Evolutionary conservation across 805 yeast genomes (phyloP).

Genomic region (Candida pseudofarinosa): DNA sequence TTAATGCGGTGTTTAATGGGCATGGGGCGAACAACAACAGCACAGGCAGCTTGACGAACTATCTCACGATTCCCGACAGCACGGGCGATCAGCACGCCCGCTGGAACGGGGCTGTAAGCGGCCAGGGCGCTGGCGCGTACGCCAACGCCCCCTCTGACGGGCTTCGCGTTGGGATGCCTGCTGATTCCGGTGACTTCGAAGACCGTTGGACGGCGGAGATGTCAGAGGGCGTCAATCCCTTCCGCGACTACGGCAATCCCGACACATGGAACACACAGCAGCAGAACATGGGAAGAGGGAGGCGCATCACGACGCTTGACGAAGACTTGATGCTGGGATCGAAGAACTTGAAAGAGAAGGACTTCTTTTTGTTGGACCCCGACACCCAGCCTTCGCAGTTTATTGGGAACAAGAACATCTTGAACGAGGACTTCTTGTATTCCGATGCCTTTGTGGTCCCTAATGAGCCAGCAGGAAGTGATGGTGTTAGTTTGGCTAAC

Average conservation of each 20-base stretch:
- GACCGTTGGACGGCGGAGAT: background rate
- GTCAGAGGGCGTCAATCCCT: constrained; percentile 21
- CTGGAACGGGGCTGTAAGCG: background rate
- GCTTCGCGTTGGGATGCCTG: background rate
- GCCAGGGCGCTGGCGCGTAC: background rate
- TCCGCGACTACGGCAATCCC: constrained; percentile 39
- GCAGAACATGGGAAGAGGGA: constrained; percentile 17
- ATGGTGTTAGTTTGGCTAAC: constrained; percentile 23
- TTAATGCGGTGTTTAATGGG: background rate
- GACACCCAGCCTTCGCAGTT: constrained; percentile 40
- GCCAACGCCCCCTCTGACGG: background rate
- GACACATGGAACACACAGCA: constrained; percentile 14
- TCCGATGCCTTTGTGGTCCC: constrained; percentile 30
- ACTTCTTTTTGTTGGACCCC: constrained; percentile 36
- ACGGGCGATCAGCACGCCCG: constrained; percentile 20
- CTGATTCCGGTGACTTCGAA: too few species aligned
- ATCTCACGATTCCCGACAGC: constrained; percentile 30
- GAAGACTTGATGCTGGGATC: constrained; percentile 14
- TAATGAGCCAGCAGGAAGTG: constrained; percentile 9
- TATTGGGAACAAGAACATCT: constrained; percentile 19
- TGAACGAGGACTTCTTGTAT: constrained; percentile 19
- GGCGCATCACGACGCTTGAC: constrained; percentile 31
- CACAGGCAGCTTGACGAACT: constrained; percentile 19
- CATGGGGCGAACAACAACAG: constrained; percentile 6
- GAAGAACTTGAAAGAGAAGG: constrained; percentile 26